A percentile compares a stretch with the other conserved stretches of the same genome.
Conservation (phyloP, 768 basidiomycete genomes). For the Boletales sp. region DNA sequence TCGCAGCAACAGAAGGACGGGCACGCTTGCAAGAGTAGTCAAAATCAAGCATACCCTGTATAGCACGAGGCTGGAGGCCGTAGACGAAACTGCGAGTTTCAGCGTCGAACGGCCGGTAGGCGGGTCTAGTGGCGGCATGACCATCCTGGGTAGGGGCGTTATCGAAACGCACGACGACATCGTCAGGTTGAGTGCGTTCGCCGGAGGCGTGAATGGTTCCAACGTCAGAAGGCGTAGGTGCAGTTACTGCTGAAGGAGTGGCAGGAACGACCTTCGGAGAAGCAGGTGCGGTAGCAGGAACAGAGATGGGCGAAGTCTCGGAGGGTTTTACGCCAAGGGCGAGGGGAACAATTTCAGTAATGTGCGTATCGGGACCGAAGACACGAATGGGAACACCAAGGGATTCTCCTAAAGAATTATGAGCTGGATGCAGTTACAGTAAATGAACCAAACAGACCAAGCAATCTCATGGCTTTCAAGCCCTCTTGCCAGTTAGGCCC, state of each 20-base stretch:
- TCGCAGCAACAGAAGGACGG: conserved; percentile 92
- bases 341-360: conserved; percentile 97
- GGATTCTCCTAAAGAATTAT: conserved; percentile 57
- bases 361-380: conserved; percentile 97
- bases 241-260: conserved; percentile 31
- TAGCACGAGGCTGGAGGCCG: conserved; percentile 97
- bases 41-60: conserved; percentile 98
- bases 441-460: conserved; percentile 40
- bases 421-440: background rate
- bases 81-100: conserved; percentile 96
- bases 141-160: conserved; percentile 24
- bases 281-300: conserved; percentile 47
- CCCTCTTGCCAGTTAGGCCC: conserved; percentile 99
- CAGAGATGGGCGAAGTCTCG: conserved; percentile 30
- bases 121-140: conserved; percentile 53
- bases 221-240: conserved; percentile 44
- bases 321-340: conserved; percentile 72
- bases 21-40: conserved; percentile 96
- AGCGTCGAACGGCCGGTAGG: conserved; percentile 90
- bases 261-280: conserved; percentile 30
- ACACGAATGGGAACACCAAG: conserved; percentile 97
- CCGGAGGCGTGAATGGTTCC: conserved; percentile 77
- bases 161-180: conserved; percentile 90
- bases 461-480: conserved; percentile 96
- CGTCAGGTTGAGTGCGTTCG: conserved; percentile 77